Conservation (phyloP, 768 basidiomycete genomes). For the Leccinum arenicola region DNA sequence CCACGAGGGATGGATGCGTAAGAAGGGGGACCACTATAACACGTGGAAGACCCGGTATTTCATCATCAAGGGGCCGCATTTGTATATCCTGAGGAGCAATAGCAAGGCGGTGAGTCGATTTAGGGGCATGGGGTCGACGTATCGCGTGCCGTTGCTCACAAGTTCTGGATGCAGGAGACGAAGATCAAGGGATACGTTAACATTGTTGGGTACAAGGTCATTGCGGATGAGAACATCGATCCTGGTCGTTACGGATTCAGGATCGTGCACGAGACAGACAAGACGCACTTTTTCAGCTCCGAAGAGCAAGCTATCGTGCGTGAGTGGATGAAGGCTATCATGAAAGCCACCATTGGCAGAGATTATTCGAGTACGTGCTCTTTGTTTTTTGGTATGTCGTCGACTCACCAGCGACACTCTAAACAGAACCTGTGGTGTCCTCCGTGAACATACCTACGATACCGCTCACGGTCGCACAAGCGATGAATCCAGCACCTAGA, state of each 20-base stretch:
- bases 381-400: background rate
- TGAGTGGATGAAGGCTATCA: constrained; percentile 99
- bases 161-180: constrained; percentile 58
- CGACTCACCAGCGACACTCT: background rate
- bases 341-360: constrained; percentile 96
- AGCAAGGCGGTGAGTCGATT: constrained; percentile 41
- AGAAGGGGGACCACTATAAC: constrained; percentile 91
- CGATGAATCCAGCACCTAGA: constrained; percentile 93
- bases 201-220: constrained; percentile 86
- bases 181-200: constrained; percentile 97
- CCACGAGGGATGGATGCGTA: constrained; percentile 91
- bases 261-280: constrained; percentile 85
- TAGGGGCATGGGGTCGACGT: background rate
- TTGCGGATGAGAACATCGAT: constrained; percentile 88
- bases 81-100: constrained; percentile 84
- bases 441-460: constrained; percentile 97
- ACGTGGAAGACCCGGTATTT: constrained; percentile 92
- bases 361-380: constrained; percentile 79
- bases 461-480: constrained; percentile 89
- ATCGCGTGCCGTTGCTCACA: background rate
- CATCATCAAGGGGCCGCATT: constrained; percentile 85
- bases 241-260: constrained; percentile 95
- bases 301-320: constrained; percentile 81
- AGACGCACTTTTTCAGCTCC: constrained; percentile 88
- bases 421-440: constrained; percentile 85